These are phyloP conservation scores for Salvia miltiorrhiza DNA, from an alignment of 257 asterid species.

Conservation along the genomic window DNA sequence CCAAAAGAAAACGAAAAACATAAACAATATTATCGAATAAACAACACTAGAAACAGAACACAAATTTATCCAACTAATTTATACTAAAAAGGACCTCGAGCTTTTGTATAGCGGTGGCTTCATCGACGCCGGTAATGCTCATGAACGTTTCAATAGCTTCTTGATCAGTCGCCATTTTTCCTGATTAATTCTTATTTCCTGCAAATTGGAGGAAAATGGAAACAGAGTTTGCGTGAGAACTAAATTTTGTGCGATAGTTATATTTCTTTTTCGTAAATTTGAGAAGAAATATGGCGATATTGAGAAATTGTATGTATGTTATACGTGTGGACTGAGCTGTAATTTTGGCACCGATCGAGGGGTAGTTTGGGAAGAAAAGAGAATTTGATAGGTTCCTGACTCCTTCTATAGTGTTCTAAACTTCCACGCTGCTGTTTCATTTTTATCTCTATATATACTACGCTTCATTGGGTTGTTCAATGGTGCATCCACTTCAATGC, in stretches of 20 bases:
- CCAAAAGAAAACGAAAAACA: not conserved
- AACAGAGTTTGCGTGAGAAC: not conserved
- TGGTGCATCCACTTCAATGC: no score
- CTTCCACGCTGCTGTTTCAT: conserved; percentile 11
- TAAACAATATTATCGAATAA: not conserved
- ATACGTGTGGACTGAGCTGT: not conserved
- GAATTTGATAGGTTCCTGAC: not conserved
- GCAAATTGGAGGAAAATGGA: not conserved
- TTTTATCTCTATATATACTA: not conserved
- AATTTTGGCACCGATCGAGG: not conserved
- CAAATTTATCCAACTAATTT: not conserved
- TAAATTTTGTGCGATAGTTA: not conserved
- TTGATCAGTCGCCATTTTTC: conserved; percentile 40
- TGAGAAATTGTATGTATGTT: not conserved
- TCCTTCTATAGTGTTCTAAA: conserved; percentile 13
- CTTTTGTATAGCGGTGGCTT: conserved; percentile 35
- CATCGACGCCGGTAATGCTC: conserved; percentile 47
- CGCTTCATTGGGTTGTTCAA: no score
- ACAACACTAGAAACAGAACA: not conserved
- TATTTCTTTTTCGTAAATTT: not conserved
- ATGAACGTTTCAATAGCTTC: conserved; percentile 41
- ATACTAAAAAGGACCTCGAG: conserved; percentile 29
- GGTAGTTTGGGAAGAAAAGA: conserved; percentile 6
- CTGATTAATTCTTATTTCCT: not conserved
- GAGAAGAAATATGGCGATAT: not conserved